Percentiles rank a stretch among this genome's conserved stretches.
Conservation (phyloP, 1,284 basidiomycete genomes). For the Apiotrichum veenhuisii region DNA sequence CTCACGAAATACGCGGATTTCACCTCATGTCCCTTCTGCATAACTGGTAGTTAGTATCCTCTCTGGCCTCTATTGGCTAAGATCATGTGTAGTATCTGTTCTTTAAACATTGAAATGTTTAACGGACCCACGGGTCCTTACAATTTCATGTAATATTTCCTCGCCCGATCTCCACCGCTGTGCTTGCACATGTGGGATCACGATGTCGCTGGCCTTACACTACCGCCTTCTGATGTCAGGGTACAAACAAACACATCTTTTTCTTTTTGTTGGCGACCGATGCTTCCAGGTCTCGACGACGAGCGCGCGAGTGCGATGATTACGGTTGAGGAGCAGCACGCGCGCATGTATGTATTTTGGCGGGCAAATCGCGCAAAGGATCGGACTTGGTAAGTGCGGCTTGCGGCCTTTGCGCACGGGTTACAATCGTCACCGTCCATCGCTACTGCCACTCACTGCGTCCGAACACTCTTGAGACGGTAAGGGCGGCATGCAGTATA, state of each 20-base stretch:
- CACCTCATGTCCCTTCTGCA: background rate
- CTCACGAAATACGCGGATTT: background rate
- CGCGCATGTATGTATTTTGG: too few species aligned
- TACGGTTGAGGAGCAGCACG: too few species aligned
- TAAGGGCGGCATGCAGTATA: too few species aligned
- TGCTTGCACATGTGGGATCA: conserved; percentile 21
- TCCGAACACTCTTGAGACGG: too few species aligned
- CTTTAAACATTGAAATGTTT: conserved; percentile 46
- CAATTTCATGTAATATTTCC: conserved; percentile 41
- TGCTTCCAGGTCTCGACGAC: too few species aligned
- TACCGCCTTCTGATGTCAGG: conserved; percentile 27
- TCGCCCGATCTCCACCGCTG: conserved; percentile 23
- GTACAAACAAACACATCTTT: conserved; percentile 10
- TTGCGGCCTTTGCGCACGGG: too few species aligned
- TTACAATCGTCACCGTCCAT: too few species aligned
- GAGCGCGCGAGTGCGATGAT: too few species aligned
- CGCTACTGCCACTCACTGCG: too few species aligned
- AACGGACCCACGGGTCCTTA: conserved; percentile 34
- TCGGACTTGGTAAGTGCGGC: too few species aligned
- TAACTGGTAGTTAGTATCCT: conserved; percentile 30
- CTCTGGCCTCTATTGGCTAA: conserved; percentile 51
- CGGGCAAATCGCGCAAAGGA: too few species aligned
- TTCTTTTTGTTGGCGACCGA: too few species aligned
- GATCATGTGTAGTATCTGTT: conserved; percentile 52
- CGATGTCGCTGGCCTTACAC: conserved; percentile 27